Evolutionary conservation across 1,284 basidiomycete species (phyloP).

Genomic region (Trametes polyzona): DNA sequence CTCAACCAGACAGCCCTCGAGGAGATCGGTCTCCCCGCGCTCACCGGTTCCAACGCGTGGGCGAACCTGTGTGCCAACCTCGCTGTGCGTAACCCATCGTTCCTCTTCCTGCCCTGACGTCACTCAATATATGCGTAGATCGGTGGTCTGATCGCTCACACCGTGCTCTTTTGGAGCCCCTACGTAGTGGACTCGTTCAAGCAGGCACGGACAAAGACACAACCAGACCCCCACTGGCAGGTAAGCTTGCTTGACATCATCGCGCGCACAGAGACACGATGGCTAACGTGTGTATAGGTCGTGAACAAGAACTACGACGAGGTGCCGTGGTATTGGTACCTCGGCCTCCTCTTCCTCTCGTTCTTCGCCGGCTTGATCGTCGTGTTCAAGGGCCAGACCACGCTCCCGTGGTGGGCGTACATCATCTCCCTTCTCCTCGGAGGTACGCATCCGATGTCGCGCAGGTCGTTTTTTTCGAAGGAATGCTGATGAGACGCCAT

Average conservation of each 20-base stretch:
- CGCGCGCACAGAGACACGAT: background rate
- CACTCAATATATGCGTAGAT: constrained; percentile 43
- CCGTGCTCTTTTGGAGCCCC: constrained; percentile 61
- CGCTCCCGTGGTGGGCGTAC: constrained; percentile 67
- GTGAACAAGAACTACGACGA: constrained; percentile 47
- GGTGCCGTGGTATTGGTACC: constrained; percentile 59
- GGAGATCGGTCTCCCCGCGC: constrained; percentile 53
- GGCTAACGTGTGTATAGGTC: constrained; percentile 26
- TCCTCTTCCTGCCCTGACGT: background rate
- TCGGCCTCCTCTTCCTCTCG: constrained; percentile 48
- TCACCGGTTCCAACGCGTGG: constrained; percentile 60
- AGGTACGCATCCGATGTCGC: constrained; percentile 7
- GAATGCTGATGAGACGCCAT: background rate
- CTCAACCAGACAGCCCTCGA: constrained; percentile 60
- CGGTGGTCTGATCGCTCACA: constrained; percentile 65
- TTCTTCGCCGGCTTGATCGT: constrained; percentile 64
- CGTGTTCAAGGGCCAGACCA: constrained; percentile 59
- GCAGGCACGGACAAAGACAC: constrained; percentile 46
- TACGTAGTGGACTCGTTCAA: constrained; percentile 56
- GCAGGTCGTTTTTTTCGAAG: no score
- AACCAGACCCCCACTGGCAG: constrained; percentile 64
- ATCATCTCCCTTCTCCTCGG: constrained; percentile 43
- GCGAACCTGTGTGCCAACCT: constrained; percentile 54
- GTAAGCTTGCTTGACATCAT: constrained; percentile 26
- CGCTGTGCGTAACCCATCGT: constrained; percentile 46